Percentiles rank a stretch among this genome's conserved stretches.
Conservation (phyloP, 192 early-diverging fungal species). For the Umbelopsis sp. region DNA sequence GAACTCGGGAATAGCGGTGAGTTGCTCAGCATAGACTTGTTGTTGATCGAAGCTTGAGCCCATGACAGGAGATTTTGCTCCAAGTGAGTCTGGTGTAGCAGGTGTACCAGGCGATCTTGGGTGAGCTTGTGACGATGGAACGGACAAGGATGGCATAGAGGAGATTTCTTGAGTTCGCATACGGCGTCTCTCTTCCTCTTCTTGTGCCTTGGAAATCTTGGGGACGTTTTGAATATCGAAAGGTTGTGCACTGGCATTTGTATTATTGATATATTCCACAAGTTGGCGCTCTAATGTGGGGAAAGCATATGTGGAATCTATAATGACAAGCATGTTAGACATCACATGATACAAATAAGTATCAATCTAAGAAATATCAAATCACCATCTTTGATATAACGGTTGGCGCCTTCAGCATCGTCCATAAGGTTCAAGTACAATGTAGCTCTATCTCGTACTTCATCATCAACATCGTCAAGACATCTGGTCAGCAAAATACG, state of each 20-base stretch:
- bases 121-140: conserved; percentile 32
- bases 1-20: conserved; percentile 84
- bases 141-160: conserved; percentile 26
- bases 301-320: conserved; percentile 86
- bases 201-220: conserved; percentile 83
- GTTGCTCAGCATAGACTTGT: conserved; percentile 71
- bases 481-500: conserved; percentile 90
- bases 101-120: conserved; percentile 31
- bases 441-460: conserved; percentile 95
- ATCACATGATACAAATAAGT: neutral
- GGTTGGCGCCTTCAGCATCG: conserved; percentile 59
- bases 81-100: conserved; percentile 5
- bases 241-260: conserved; percentile 56
- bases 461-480: conserved; percentile 96
- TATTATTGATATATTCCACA: conserved; percentile 81
- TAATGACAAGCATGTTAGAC: conserved; percentile 8
- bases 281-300: conserved; percentile 85
- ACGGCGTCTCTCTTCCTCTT: conserved; percentile 78
- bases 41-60: conserved; percentile 62
- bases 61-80: conserved; percentile 31
- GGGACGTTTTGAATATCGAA: conserved; percentile 85
- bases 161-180: conserved; percentile 31
- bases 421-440: conserved; percentile 84
- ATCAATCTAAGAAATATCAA: neutral
- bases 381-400: conserved; percentile 84